These are phyloP conservation scores for Cavenderia fasciculata DNA, from an alignment of 78 protist species.

Conservation along the genomic window DNA sequence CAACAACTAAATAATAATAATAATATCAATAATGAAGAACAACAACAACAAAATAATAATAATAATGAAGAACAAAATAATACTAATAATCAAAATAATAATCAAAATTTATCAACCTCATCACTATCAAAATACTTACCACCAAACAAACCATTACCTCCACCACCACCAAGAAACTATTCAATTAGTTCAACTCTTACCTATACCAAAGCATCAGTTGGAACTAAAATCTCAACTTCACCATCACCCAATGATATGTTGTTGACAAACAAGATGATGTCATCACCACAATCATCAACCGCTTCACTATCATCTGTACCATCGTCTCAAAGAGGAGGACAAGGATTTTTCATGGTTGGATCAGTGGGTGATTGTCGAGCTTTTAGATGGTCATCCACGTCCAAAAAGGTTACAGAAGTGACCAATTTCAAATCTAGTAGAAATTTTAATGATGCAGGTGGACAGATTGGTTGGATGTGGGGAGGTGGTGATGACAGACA, in stretches of 20 bases:
- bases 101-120: too few species aligned
- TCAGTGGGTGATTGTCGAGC: slow-evolving; percentile 71
- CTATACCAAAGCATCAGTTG: too few species aligned
- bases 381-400: slow-evolving; percentile 37
- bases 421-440: slow-evolving; percentile 33
- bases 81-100: background rate
- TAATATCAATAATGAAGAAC: background rate
- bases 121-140: too few species aligned
- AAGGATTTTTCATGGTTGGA: slow-evolving; percentile 53
- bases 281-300: too few species aligned
- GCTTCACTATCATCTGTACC: too few species aligned
- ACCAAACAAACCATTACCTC: too few species aligned
- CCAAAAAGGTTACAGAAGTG: slow-evolving; percentile 38
- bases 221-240: too few species aligned
- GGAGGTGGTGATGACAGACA: slow-evolving; percentile 58
- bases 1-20: background rate
- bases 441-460: slow-evolving; percentile 76
- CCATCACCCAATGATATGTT: too few species aligned
- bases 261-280: too few species aligned
- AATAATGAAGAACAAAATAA: background rate
- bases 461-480: slow-evolving; percentile 75
- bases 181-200: too few species aligned
- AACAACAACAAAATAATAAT: too few species aligned
- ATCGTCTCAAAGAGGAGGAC: slow-evolving; percentile 5
- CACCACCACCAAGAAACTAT: too few species aligned